Base-by-base conservation (phyloP, 2,329 filamentous ascomycete species). In the Anthostomella pinea region DNA sequence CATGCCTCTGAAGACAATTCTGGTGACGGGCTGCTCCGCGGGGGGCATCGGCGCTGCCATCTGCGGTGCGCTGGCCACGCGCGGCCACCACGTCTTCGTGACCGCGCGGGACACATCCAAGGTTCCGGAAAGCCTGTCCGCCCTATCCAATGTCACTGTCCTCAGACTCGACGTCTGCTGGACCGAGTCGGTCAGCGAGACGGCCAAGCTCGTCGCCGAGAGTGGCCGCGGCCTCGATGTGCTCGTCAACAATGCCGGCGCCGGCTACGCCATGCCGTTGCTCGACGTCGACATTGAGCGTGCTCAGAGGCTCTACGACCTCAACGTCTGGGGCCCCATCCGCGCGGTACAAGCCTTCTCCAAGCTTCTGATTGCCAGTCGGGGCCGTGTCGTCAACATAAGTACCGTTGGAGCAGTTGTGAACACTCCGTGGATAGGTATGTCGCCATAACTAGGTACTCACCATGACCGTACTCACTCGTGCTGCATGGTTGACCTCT, bases 161-260 rank as follows among this genome's bases (percentile, higher is more conserved):
- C 22, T 45, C 2, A 30, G 33, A n/a, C 39, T 45, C 9, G 45
- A 48, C 9, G 39, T 48, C 3, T 35, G 36, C 21, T 40, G 28
- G 3, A n/a, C 19, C 3, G 36, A 38, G 18, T 45, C 39, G 5
- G 24, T 45, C 30, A 26, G 21, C 6, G 3, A 19, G 10, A 27
- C 30, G 9, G 33, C 27, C 3, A 29, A 11, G n/a, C 17, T 8
- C 8, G 29, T 40, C 2, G 21, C 17, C 8, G 14, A 39, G 18
- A 25, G 18, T 4, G 32, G 25, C 1, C 29, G 37, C 6, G 32
- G n/a, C 7, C 34, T 48, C 8, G 42, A 48, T 24, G 13, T 38
- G 3, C 35, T 43, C 2, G 30, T 48, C 20, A 48, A 46, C 33
- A 48, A 43, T 25, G 39, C 36, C 11, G 45, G 39, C 16, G 26